Base-by-base conservation (phyloP, 176 grass and related monocot species). In the Oryza rufipogon region DNA sequence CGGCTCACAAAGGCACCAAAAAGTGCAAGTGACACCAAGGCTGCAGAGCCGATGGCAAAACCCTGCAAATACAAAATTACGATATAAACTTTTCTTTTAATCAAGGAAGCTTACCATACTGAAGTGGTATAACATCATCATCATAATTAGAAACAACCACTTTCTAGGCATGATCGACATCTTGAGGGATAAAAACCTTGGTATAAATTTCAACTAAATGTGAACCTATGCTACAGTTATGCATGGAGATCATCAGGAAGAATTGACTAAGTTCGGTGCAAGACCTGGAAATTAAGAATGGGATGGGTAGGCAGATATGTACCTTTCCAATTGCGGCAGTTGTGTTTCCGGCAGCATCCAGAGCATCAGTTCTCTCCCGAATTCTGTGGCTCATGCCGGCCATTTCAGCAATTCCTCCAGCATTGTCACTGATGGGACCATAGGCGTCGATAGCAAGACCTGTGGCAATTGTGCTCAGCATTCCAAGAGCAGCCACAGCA, bases 1-100 rank as follows among this genome's bases (percentile, higher is more conserved):
- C 94, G 91, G 81, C 94, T 93, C 51, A 96, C 94, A 66, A 96
- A 96, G 42, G 94, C 94, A 64, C 94, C 94, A 5, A 96, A 96
- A 64, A 96, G 91, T 63, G 94, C 91, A 76, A 96, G 94, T 41
- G 94, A 96, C 30, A 96, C 94, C 54, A 96, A 90, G 52, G 91
- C 94, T 76, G 88, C 94, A 45, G 94, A 96, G 66, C 94, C 94
- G 77, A 96, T 96, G 20, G 94, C 94, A 77, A 96, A 96, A 48
- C 94, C 94, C 94, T 96, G 52, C 11, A 86, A 77, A 68, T 47
- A 78, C 46, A 77, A 77, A 36, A 68, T 45, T 44, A 63, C n/a
- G 34, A 76, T 25, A 54, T 48, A 64, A 36, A 36, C 34, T 1
- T 22, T 79, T 22, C 64, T 70, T 39, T 36, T 36, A 36, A 39